phyloP scores from a whole-genome alignment of 2,329 filamentous ascomycete species.

The Mycogone perniciosa region DNA sequence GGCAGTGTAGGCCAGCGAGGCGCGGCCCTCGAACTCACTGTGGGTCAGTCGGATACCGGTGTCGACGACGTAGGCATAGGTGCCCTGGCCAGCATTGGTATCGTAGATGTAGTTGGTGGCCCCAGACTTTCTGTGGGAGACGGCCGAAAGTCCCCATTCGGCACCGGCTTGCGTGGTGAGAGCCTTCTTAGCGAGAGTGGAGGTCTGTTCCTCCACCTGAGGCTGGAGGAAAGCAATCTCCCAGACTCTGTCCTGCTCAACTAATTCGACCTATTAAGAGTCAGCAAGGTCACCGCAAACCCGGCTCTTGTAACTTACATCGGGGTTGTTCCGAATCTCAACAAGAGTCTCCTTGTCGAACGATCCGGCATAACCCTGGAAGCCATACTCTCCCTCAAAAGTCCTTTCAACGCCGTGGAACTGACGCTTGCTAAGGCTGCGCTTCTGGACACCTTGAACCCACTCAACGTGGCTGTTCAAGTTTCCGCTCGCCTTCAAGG shows the following conservation, averaged over 20 bases:
- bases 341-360: conserved; percentile 37
- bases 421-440: conserved; percentile 44
- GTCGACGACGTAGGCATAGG: conserved; percentile 57
- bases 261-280: conserved; percentile 21
- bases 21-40: conserved; percentile 47
- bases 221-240: conserved; percentile 20
- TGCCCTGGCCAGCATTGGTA: conserved; percentile 40
- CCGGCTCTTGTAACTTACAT: conserved; percentile 27
- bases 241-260: conserved; percentile 27
- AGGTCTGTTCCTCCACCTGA: conserved; percentile 10
- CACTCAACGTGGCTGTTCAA: conserved; percentile 43
- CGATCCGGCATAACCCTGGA: conserved; percentile 37
- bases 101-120: conserved; percentile 43
- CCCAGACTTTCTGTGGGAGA: conserved; percentile 25
- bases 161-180: conserved; percentile 25
- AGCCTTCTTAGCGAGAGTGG: conserved; percentile 18
- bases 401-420: conserved; percentile 29
- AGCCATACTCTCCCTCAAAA: conserved; percentile 25
- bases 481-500: conserved; percentile 49
- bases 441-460: conserved; percentile 47
- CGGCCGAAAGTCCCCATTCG: conserved; percentile 28
- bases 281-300: not conserved
- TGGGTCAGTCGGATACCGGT: conserved; percentile 53
- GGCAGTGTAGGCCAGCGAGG: conserved; percentile 26
- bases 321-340: conserved; percentile 34